Percentiles rank a stretch among this genome's conserved stretches.
Evolutionary conservation across 1,139 yeast genomes (phyloP).

Genomic region (Ogataea hybrid): DNA sequence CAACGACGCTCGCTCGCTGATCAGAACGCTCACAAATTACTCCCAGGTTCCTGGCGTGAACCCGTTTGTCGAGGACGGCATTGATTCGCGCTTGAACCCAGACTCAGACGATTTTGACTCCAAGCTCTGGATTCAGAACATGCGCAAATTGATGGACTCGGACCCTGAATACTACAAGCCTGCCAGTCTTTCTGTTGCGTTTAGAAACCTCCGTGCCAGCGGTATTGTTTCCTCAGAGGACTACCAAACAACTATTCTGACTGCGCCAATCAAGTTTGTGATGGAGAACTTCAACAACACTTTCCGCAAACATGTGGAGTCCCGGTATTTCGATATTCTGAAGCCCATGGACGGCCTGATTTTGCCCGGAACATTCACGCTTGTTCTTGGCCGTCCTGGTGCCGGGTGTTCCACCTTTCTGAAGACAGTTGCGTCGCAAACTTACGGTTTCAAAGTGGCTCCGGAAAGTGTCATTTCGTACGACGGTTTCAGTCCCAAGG

Average conservation of each 20-base stretch:
- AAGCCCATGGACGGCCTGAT: constrained; percentile 40
- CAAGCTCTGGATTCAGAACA: constrained; percentile 47
- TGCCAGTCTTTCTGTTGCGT: constrained; percentile 44
- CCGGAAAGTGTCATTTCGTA: constrained; percentile 42
- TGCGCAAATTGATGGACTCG: constrained; percentile 39
- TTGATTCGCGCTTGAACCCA: constrained; percentile 34
- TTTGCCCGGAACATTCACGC: constrained; percentile 51
- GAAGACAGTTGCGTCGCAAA: constrained; percentile 54
- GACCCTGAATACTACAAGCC: constrained; percentile 47
- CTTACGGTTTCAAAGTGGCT: constrained; percentile 37
- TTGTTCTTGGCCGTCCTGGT: constrained; percentile 66
- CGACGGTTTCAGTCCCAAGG: constrained; percentile 49
- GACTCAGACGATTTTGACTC: constrained; percentile 40
- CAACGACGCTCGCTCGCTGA: constrained; percentile 1
- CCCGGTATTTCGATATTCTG: constrained; percentile 34
- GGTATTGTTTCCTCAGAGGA: constrained; percentile 48
- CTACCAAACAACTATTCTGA: constrained; percentile 44
- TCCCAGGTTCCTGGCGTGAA: constrained; percentile 8
- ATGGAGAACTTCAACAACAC: constrained; percentile 4
- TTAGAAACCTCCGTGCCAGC: constrained; percentile 42
- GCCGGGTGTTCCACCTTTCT: constrained; percentile 64
- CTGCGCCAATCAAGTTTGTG: constrained; percentile 30
- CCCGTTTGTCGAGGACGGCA: constrained; percentile 7
- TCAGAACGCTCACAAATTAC: constrained; percentile 8
- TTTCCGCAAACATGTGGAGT: constrained; percentile 6